These are phyloP conservation scores for Venturiaceae sp. DNA, from an alignment of 2,329 filamentous ascomycete genomes.

Conservation along the genomic window DNA sequence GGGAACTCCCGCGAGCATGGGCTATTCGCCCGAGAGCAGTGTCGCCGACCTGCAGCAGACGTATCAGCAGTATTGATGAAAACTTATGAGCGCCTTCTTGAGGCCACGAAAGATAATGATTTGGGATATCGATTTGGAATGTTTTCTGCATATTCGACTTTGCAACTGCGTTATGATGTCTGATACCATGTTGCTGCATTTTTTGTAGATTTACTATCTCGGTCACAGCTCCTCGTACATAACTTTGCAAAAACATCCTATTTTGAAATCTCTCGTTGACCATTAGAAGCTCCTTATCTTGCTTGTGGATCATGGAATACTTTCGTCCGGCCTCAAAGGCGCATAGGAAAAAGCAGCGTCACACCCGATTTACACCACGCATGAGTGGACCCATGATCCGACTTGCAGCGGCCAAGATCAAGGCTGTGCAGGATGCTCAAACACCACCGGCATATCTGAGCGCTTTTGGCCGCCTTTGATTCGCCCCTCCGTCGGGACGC, in stretches of 20 bases:
- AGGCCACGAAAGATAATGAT: not conserved
- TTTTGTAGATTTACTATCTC: not conserved
- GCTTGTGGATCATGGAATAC: no score
- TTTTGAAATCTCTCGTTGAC: not conserved
- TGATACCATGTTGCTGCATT: not conserved
- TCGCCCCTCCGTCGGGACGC: not conserved
- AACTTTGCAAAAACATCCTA: not conserved
- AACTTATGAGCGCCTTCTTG: not conserved
- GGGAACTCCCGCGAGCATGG: conserved; percentile 1
- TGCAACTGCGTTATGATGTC: not conserved
- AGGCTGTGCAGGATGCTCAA: not conserved
- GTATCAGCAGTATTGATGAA: not conserved
- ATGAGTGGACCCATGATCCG: not conserved
- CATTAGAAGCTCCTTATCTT: no score
- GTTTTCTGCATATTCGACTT: not conserved
- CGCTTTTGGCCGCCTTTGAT: not conserved
- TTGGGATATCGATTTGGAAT: not conserved
- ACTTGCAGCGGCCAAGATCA: not conserved
- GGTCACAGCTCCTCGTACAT: not conserved
- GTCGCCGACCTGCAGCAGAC: not conserved
- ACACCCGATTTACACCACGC: not conserved
- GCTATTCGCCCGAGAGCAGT: conserved; percentile 5
- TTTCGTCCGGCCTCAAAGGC: not conserved
- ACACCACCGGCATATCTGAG: not conserved
- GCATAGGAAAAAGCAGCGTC: not conserved